Evolutionary conservation across 345 rosid genomes (phyloP).

Genomic region (Eucalyptus marginata): DNA sequence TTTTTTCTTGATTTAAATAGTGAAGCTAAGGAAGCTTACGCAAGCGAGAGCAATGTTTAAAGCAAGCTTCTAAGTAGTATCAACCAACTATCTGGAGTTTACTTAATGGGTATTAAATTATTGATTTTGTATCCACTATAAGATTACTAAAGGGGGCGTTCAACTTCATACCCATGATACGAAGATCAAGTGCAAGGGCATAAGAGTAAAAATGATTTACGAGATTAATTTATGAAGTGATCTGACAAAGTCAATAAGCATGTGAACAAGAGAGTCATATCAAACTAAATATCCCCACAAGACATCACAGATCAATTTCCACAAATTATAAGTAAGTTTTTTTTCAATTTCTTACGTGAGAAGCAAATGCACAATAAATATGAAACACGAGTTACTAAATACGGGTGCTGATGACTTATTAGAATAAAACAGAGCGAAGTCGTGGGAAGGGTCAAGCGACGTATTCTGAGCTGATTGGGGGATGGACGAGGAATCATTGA

Average conservation of each 20-base stretch:
- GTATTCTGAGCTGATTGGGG: background rate
- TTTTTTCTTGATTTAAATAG: background rate
- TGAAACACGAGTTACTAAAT: background rate
- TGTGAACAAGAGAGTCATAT: background rate
- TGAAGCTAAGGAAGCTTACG: background rate
- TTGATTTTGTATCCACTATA: background rate
- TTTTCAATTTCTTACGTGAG: background rate
- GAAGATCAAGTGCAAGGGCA: too few species aligned
- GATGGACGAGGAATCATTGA: background rate
- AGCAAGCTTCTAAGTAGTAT: background rate
- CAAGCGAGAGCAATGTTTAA: background rate
- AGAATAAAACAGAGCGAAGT: background rate
- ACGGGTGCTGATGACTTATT: background rate
- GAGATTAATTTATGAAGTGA: background rate
- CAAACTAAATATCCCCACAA: background rate
- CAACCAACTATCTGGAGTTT: too few species aligned
- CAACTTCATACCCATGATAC: background rate
- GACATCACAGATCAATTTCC: background rate
- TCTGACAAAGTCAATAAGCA: background rate
- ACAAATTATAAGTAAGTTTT: background rate
- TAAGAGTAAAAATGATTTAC: background rate
- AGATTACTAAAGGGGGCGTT: background rate
- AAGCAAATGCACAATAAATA: background rate
- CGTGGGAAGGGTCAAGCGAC: background rate
- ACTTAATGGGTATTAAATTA: background rate